Conservation (phyloP, 345 rosid genomes). For the Euphorbia lathyris region DNA sequence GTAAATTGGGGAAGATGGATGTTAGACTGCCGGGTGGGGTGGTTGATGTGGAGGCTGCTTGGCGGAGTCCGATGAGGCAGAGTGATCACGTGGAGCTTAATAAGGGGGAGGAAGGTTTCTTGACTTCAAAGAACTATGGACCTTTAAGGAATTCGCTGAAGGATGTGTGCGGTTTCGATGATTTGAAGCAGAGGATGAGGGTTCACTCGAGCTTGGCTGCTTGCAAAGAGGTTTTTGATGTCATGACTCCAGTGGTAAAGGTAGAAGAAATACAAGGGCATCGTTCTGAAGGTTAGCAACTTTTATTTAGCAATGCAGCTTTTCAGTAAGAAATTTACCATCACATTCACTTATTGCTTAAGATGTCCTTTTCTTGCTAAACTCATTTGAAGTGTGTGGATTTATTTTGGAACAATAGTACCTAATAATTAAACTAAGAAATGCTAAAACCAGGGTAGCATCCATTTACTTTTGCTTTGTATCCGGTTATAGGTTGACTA, state of each 20-base stretch:
- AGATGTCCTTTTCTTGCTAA: not conserved
- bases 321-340: not conserved
- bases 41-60: constrained; percentile 40
- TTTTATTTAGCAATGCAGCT: not conserved
- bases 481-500: not conserved
- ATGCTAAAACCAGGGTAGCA: not conserved
- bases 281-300: constrained; percentile 44
- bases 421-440: not conserved
- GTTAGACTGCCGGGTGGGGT: constrained; percentile 24
- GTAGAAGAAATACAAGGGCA: constrained; percentile 45
- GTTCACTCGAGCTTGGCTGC: constrained; percentile 51
- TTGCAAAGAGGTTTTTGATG: constrained; percentile 68
- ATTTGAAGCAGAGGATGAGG: constrained; percentile 69
- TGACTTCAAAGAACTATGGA: constrained; percentile 32
- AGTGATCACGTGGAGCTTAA: constrained; percentile 34
- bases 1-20: constrained; percentile 53
- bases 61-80: constrained; percentile 67
- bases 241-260: constrained; percentile 67
- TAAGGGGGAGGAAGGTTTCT: constrained; percentile 29
- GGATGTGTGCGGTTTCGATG: constrained; percentile 87
- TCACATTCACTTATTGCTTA: not conserved
- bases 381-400: not conserved
- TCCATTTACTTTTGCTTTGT: not conserved
- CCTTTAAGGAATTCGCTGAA: constrained; percentile 51
- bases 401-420: not conserved